Percentiles rank a stretch among this genome's conserved stretches.
Conservation (phyloP, 768 basidiomycete species). For the Artomyces pyxidatus region DNA sequence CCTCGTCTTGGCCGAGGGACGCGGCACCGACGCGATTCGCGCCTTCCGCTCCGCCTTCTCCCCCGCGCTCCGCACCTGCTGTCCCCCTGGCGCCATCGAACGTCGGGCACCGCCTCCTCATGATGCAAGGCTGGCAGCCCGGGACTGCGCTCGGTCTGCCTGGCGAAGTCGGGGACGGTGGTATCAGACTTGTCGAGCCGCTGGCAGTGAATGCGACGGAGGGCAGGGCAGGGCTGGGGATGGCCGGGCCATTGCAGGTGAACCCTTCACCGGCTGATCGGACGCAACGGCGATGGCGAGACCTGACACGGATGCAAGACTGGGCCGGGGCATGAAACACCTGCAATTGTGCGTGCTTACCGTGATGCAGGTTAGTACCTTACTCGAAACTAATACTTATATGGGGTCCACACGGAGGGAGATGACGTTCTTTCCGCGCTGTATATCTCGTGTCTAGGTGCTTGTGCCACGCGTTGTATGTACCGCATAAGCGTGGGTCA, state of each 20-base stretch:
- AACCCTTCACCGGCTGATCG: background rate
- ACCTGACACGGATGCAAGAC: too few relatives aligned
- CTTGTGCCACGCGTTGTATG: too few relatives aligned
- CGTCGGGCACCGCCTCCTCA: slow-evolving; percentile 58
- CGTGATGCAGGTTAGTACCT: too few relatives aligned
- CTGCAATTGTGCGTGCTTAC: too few relatives aligned
- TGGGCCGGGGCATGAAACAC: too few relatives aligned
- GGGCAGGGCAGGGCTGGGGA: slow-evolving; percentile 51
- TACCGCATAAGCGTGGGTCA: too few relatives aligned
- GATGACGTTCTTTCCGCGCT: too few relatives aligned
- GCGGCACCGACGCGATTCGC: slow-evolving; percentile 1
- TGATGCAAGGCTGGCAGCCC: slow-evolving; percentile 73
- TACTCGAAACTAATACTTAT: too few relatives aligned
- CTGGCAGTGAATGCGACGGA: slow-evolving; percentile 37
- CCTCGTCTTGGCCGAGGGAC: slow-evolving; percentile 1
- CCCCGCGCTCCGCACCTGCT: slow-evolving; percentile 32
- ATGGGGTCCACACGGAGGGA: too few relatives aligned
- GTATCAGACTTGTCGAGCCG: slow-evolving; percentile 47
- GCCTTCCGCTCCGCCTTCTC: slow-evolving; percentile 14
- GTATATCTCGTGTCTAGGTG: too few relatives aligned
- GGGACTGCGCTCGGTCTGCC: slow-evolving; percentile 43
- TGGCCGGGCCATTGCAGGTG: slow-evolving; percentile 13
- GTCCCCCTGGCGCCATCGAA: slow-evolving; percentile 47
- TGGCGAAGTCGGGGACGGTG: slow-evolving; percentile 15
- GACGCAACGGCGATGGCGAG: slow-evolving; percentile 1